Percentiles rank a stretch among this genome's conserved stretches.
These are phyloP conservation scores for Xylaria sp. DNA, from an alignment of 495 filamentous ascomycete genomes.

Conservation along the genomic window DNA sequence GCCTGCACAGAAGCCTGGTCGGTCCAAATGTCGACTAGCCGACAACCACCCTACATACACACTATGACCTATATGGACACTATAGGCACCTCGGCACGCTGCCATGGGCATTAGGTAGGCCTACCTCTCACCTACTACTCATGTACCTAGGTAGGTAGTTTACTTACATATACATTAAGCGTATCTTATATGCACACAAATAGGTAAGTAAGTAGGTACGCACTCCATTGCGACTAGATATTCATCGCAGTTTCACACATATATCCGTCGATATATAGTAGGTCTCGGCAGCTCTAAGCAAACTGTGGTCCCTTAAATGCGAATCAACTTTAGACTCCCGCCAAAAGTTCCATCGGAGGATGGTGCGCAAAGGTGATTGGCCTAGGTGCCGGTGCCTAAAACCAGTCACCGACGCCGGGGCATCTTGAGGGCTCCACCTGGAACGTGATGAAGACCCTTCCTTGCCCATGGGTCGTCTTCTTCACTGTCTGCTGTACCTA, in stretches of 20 bases:
- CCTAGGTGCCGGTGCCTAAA: not conserved
- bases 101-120: too few species aligned
- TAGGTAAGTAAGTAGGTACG: not conserved
- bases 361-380: conserved; percentile 1
- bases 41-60: not conserved
- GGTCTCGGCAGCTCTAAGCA: not conserved
- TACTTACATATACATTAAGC: too few species aligned
- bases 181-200: too few species aligned
- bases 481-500: not conserved
- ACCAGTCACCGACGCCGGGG: not conserved
- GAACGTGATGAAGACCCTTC: too few species aligned
- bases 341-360: not conserved
- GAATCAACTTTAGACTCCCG: not conserved
- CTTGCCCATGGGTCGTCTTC: too few species aligned
- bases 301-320: not conserved
- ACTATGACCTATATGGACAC: too few species aligned
- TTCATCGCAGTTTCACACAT: not conserved
- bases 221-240: not conserved
- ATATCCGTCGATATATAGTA: not conserved
- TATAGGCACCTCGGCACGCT: too few species aligned
- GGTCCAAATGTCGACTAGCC: conserved; percentile 8
- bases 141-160: not conserved
- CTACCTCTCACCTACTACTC: not conserved
- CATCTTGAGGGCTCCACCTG: not conserved
- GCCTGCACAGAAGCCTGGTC: not conserved